phyloP scores from a whole-genome alignment of 331 rosid species.

The Malus hybrid region DNA sequence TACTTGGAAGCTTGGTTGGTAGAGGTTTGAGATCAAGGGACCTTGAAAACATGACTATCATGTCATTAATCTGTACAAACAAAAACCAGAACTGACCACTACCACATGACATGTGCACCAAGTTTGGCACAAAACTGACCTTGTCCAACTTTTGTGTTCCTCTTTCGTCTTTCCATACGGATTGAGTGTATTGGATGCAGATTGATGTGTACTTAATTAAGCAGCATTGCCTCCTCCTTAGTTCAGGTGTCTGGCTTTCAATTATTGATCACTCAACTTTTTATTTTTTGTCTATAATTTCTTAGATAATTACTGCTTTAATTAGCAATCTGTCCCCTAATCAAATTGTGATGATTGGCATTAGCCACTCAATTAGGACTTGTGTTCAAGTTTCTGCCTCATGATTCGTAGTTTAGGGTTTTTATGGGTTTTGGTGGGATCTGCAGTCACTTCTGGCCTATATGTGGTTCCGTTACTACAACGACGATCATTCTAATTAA shows the following conservation, averaged over 20 bases:
- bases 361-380: too few species aligned
- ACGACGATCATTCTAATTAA: too few species aligned
- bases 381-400: too few species aligned
- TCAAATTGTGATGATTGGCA: neutral
- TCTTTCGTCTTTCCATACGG: neutral
- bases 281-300: neutral
- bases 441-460: too few species aligned
- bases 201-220: neutral
- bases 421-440: too few species aligned
- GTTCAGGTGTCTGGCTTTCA: neutral
- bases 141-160: neutral
- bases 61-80: neutral
- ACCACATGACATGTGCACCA: neutral
- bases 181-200: neutral
- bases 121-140: neutral
- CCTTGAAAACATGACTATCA: neutral
- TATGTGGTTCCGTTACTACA: too few species aligned
- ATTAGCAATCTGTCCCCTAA: neutral
- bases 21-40: neutral
- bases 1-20: neutral
- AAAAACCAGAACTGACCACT: too few species aligned
- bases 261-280: constrained; percentile 1
- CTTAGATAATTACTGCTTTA: neutral
- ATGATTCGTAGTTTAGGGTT: too few species aligned
- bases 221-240: neutral